phyloP scores from a whole-genome alignment of 306 rosid genomes.

The Astragalus membranaceus region DNA sequence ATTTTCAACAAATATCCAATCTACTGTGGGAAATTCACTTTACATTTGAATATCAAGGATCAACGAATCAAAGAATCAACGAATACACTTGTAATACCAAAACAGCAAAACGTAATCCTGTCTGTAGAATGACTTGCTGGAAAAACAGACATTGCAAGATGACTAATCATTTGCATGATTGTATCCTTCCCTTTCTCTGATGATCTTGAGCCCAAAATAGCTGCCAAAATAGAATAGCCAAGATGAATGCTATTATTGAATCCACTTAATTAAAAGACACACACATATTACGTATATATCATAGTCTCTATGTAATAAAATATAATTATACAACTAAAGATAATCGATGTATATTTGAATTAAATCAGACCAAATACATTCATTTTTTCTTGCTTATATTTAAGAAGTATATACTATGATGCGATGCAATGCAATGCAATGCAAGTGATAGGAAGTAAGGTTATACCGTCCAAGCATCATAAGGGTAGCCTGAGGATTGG shows the following conservation, averaged over 20 bases:
- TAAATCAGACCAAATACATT: too few species aligned
- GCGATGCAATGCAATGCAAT: not conserved
- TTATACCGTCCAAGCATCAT: constrained; percentile 65
- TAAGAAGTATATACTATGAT: too few species aligned
- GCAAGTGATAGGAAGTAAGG: too few species aligned
- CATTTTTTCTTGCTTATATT: too few species aligned
- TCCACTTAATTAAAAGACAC: not conserved
- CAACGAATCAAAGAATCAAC: not conserved
- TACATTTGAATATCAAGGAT: not conserved
- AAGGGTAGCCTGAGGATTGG: constrained; percentile 90
- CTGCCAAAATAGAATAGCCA: constrained; percentile 29
- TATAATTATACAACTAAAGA: too few species aligned
- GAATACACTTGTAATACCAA: not conserved
- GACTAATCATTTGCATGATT: not conserved
- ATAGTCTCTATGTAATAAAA: too few species aligned
- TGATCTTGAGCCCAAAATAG: constrained; percentile 49
- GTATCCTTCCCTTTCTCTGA: constrained; percentile 26
- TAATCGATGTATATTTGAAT: too few species aligned
- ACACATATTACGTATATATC: not conserved
- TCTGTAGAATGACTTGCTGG: not conserved
- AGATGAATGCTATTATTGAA: not conserved
- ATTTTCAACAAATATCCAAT: not conserved
- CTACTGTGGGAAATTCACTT: not conserved
- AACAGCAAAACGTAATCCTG: not conserved
- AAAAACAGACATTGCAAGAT: not conserved